A percentile compares a stretch with the other conserved stretches of the same genome.
These are phyloP conservation scores for Apiospora marii DNA, from an alignment of 2,329 filamentous ascomycete species.

Conservation along the genomic window DNA sequence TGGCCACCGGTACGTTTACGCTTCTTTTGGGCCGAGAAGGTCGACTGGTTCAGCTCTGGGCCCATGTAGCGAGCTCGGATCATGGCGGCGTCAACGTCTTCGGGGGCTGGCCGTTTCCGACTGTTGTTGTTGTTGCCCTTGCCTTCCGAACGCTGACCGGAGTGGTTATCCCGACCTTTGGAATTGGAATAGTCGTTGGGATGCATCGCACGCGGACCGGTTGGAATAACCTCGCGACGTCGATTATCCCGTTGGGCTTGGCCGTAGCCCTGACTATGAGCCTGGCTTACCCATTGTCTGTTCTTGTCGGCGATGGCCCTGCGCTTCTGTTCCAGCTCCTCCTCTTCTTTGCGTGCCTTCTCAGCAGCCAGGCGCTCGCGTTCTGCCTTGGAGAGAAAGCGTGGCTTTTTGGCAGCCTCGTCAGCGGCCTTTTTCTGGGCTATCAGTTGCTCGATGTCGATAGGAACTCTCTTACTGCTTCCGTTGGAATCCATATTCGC, in stretches of 20 bases:
- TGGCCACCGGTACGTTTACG: conserved; percentile 89
- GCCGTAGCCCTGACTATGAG: conserved; percentile 39
- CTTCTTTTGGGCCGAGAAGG: conserved; percentile 96
- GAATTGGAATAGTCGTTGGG: conserved; percentile 24
- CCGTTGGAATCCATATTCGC: conserved; percentile 30
- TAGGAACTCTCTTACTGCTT: conserved; percentile 49
- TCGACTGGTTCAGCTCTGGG: conserved; percentile 81
- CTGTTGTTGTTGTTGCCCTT: conserved; percentile 49
- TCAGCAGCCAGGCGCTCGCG: conserved; percentile 75
- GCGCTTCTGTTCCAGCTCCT: conserved; percentile 37
- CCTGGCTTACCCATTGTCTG: conserved; percentile 45
- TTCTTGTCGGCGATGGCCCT: conserved; percentile 35
- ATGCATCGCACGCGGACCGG: conserved; percentile 74
- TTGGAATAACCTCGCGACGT: conserved; percentile 59
- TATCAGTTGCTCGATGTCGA: conserved; percentile 87
- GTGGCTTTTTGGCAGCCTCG: conserved; percentile 80
- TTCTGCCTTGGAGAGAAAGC: conserved; percentile 79
- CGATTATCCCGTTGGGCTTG: conserved; percentile 33
- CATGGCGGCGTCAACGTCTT: conserved; percentile 76
- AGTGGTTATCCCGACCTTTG: conserved; percentile 32
- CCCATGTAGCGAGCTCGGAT: conserved; percentile 89
- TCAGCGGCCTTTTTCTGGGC: conserved; percentile 87
- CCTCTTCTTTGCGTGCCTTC: conserved; percentile 74
- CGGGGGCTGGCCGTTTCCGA: conserved; percentile 44
- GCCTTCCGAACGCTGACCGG: conserved; percentile 36